Conservation (phyloP, 129 eudicot species). For the Arctium minus region DNA sequence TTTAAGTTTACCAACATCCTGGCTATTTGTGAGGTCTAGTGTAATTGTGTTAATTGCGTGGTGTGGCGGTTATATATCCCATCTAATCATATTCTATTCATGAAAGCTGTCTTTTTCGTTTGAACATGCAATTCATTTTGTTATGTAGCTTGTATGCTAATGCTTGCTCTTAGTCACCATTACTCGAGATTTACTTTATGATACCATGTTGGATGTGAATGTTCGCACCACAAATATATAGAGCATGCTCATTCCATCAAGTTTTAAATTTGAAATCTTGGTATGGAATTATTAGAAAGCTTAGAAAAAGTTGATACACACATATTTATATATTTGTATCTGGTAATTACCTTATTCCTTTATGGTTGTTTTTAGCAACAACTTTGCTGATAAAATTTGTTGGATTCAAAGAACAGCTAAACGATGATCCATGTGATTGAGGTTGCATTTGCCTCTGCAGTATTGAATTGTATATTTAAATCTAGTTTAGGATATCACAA, state of each 20-base stretch:
- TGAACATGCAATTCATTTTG: background rate
- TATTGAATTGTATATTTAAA: background rate
- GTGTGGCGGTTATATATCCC: background rate
- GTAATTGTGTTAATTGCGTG: background rate
- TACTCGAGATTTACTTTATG: too few species aligned
- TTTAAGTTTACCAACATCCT: too few species aligned
- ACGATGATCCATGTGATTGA: background rate
- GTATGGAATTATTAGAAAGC: background rate
- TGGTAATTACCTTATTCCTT: background rate
- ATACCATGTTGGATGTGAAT: background rate
- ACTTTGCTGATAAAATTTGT: background rate
- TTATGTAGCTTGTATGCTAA: background rate
- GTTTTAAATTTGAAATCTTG: background rate
- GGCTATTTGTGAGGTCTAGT: too few species aligned
- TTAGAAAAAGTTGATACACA: background rate
- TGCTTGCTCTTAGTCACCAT: too few species aligned
- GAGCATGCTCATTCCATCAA: background rate
- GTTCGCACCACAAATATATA: background rate
- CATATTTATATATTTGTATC: background rate
- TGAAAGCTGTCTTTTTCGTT: background rate
- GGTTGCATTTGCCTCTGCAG: background rate
- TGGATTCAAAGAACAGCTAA: background rate
- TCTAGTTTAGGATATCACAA: background rate
- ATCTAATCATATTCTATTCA: too few species aligned
- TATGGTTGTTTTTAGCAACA: background rate